Percentiles rank a stretch among this genome's conserved stretches.
Conservation (phyloP, 371 early-diverging fungal species). For the Furculomyces boomerangus region DNA sequence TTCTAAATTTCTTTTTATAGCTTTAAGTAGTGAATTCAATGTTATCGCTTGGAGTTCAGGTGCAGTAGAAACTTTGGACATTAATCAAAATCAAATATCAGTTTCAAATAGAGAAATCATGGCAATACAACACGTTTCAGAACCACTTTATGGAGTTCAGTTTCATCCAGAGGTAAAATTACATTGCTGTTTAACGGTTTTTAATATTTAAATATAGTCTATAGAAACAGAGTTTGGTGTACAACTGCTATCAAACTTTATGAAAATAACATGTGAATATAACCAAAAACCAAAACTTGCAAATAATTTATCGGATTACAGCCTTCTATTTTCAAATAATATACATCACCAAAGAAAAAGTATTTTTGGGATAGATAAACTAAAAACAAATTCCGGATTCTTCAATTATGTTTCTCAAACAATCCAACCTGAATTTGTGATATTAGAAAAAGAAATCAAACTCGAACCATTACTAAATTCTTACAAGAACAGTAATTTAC, state of each 20-base stretch:
- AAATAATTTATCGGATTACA: too few relatives aligned
- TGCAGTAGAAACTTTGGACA: not conserved
- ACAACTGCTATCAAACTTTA: slow-evolving; percentile 55
- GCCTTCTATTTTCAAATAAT: too few relatives aligned
- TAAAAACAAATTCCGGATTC: too few relatives aligned
- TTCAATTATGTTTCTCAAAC: too few relatives aligned
- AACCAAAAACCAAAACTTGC: not conserved
- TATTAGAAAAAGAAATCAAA: too few relatives aligned
- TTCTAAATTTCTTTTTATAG: not conserved
- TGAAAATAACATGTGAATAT: slow-evolving; percentile 19
- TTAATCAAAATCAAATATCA: not conserved
- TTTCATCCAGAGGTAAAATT: slow-evolving; percentile 70
- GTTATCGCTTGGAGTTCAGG: slow-evolving; percentile 11
- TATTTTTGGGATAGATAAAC: too few relatives aligned
- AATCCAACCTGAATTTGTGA: too few relatives aligned
- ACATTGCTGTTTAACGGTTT: not conserved
- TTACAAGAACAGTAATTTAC: too few relatives aligned
- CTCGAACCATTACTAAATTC: too few relatives aligned
- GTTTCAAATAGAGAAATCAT: slow-evolving; percentile 34
- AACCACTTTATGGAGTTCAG: slow-evolving; percentile 81
- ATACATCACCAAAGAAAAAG: too few relatives aligned
- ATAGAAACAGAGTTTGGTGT: slow-evolving; percentile 66
- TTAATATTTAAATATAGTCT: slow-evolving; percentile 21
- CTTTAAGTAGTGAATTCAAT: slow-evolving; percentile 4
- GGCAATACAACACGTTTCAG: slow-evolving; percentile 52